phyloP scores from a whole-genome alignment of 2,329 filamentous ascomycete genomes.

The Tolypocladium tundrense region DNA sequence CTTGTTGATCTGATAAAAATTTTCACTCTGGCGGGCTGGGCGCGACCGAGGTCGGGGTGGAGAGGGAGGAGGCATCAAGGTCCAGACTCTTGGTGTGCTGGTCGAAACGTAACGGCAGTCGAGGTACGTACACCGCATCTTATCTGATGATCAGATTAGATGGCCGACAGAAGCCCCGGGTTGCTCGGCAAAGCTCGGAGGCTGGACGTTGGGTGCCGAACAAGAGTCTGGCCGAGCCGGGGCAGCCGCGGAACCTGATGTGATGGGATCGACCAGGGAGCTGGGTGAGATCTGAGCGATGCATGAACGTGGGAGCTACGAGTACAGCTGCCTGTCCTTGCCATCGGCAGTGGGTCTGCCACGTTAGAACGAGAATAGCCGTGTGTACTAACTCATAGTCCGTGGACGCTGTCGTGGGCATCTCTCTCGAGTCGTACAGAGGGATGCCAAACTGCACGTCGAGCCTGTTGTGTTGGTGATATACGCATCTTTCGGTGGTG shows the following conservation, averaged over 20 bases:
- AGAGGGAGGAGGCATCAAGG: neutral
- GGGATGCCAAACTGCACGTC: neutral
- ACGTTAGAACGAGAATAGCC: neutral
- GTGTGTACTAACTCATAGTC: neutral
- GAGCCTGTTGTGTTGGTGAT: neutral
- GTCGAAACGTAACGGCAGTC: neutral
- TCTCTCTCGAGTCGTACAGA: neutral
- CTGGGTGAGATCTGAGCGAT: neutral
- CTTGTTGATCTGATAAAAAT: neutral
- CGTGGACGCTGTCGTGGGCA: neutral
- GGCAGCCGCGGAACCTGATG: neutral
- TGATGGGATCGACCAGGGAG: neutral
- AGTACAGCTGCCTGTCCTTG: neutral
- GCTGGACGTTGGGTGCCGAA: neutral
- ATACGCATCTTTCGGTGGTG: neutral
- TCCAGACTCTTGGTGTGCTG: neutral
- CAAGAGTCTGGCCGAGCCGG: neutral
- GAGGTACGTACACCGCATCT: conserved; percentile 16
- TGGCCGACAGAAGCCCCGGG: conserved; percentile 6
- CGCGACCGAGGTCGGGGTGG: neutral
- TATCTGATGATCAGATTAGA: conserved; percentile 37
- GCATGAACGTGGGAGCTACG: neutral
- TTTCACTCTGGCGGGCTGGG: neutral
- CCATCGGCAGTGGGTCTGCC: neutral
- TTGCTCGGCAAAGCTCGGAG: conserved; percentile 4